Conservation (phyloP, 169 alveolate species). For the Plasmodium inui region DNA sequence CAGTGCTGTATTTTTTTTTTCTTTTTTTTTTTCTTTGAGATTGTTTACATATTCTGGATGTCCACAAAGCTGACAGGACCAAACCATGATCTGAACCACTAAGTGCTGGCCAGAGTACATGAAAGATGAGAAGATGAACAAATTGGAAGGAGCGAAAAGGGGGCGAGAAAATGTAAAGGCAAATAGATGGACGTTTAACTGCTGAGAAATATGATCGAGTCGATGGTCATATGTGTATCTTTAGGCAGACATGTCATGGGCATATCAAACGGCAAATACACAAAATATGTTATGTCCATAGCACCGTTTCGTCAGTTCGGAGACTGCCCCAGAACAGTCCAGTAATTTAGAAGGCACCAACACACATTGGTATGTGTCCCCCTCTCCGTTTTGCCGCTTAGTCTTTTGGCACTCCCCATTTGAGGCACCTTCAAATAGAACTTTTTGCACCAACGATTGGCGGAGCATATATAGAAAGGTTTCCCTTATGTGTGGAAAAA, state of each 20-base stretch:
- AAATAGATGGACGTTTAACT: not conserved
- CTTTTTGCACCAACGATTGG: not conserved
- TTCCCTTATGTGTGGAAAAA: not conserved
- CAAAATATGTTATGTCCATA: not conserved
- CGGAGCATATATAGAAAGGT: not conserved
- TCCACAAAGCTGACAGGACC: not conserved
- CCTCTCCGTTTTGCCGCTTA: not conserved
- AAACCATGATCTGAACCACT: not conserved
- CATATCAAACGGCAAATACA: not conserved
- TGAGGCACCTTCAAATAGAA: not conserved
- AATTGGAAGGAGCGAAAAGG: not conserved
- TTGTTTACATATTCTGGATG: not conserved
- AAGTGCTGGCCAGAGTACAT: not conserved
- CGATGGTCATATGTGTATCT: not conserved
- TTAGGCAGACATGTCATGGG: not conserved
- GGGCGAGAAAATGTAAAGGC: not conserved
- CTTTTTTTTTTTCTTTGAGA: too few species aligned
- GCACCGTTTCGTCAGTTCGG: not conserved
- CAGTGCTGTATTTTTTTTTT: not conserved
- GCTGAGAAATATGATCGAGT: not conserved
- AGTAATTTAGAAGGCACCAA: not conserved
- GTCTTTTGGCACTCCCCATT: not conserved
- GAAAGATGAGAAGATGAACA: not conserved
- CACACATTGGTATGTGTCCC: not conserved
- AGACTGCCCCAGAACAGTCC: not conserved